Base-by-base conservation (phyloP, 805 yeast genomes). In the Yarrowia keelungensis region DNA sequence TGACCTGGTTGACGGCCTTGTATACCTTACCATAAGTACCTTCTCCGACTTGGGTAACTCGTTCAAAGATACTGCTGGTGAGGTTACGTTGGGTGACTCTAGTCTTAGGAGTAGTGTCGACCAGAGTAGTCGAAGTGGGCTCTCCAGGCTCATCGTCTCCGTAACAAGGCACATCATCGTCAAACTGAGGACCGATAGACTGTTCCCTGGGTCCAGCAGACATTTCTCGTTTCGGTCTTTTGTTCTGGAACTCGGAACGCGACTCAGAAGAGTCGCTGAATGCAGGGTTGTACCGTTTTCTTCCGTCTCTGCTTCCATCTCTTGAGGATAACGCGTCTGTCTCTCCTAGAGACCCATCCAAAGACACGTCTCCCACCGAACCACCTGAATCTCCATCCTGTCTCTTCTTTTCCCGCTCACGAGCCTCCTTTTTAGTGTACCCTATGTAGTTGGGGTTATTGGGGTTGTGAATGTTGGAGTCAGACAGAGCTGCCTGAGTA, bases 1-100 rank as follows among this genome's bases (percentile, higher is more conserved):
- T 91, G 5, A 85, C 80, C 15, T 79, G 79, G 76, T 95, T 92
- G 61, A 81, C 82, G 0, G 97, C 97, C 75, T 92, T 92, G 80
- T 90, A 92, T 22, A 95, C 99, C 76, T 91, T 92, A 19, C 99
- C 99, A 77, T 95, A 95, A 0, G 98, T 95, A 10, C 99, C 99
- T 79, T 95, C 98, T n/a, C 99, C 99, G 5, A 95, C 98, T 76
- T 95, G 98, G 49, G 86, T 83, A 0, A 91, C 86, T 68, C 93
- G 81, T 71, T 89, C 88, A 76, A 89, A 92, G n/a, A 78, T 75
- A n/a, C 70, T 68, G 45, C 68, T 42, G 8, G 61, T 51, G 19
- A 62, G 54, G 15, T 19, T 45, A 3, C 42, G 41, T 19, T 59
- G 65, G 7, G 42, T 11, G 12, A 59, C 65, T 9, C 26, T n/a